A percentile compares a stretch with the other conserved stretches of the same genome.
phyloP scores from a whole-genome alignment of 768 basidiomycete species.

The Symmetrospora coprosmae region DNA sequence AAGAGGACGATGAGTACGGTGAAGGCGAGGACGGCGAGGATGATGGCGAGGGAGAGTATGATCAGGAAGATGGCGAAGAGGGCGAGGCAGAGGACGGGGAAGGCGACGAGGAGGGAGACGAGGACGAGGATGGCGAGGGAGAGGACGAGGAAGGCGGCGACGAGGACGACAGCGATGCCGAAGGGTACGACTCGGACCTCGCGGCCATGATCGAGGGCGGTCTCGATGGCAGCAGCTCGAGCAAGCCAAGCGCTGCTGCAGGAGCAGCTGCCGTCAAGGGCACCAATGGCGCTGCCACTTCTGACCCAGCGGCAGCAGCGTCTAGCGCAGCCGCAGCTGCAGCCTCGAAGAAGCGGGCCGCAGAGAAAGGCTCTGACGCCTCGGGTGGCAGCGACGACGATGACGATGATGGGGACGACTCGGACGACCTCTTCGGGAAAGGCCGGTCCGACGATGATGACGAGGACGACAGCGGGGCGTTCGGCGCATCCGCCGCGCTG shows the following conservation, averaged over 20 bases:
- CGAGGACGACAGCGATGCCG: slow-evolving; percentile 47
- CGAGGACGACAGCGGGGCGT: slow-evolving; percentile 61
- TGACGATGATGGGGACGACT: slow-evolving; percentile 57
- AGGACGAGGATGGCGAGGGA: slow-evolving; percentile 44
- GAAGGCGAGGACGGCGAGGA: slow-evolving; percentile 42
- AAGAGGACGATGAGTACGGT: neutral
- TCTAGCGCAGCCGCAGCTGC: neutral
- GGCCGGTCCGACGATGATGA: slow-evolving; percentile 39
- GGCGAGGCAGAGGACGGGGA: slow-evolving; percentile 48
- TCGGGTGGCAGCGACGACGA: slow-evolving; percentile 40
- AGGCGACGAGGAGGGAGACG: slow-evolving; percentile 37
- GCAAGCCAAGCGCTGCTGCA: slow-evolving; percentile 44
- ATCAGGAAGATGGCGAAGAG: too few relatives aligned
- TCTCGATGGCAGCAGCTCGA: slow-evolving; percentile 42
- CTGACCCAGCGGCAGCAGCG: neutral
- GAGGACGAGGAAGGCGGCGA: slow-evolving; percentile 49
- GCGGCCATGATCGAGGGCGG: slow-evolving; percentile 76
- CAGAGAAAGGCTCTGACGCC: slow-evolving; percentile 3
- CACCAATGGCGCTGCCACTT: neutral
- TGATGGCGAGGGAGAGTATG: slow-evolving; percentile 22
- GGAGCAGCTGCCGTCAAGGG: too few relatives aligned
- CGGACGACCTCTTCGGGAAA: slow-evolving; percentile 39
- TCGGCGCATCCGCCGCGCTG: slow-evolving; percentile 54
- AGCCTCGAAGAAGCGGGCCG: neutral
- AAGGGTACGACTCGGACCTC: slow-evolving; percentile 74